Conservation (phyloP, 2,329 filamentous ascomycete genomes). For the Xylaria sp. region DNA sequence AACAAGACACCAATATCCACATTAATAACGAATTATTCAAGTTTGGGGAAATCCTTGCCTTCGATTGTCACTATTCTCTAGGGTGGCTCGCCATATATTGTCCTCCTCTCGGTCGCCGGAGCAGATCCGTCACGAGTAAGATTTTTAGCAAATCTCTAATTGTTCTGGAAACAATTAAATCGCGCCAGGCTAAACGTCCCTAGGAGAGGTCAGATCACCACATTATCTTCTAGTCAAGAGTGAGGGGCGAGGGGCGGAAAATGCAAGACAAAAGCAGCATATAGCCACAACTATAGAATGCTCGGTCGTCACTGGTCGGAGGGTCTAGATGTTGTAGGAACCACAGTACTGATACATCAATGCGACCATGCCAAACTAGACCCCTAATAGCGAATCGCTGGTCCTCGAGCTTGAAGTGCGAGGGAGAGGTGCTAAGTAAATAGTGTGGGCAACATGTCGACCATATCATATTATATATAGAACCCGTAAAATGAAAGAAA, state of each 20-base stretch:
- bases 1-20: neutral
- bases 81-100: too few relatives aligned
- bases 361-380: neutral
- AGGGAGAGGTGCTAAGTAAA: too few relatives aligned
- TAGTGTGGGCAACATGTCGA: too few relatives aligned
- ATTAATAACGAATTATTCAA: neutral
- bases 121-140: neutral
- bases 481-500: too few relatives aligned
- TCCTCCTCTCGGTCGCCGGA: neutral
- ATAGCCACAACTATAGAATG: neutral
- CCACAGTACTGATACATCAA: neutral
- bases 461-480: too few relatives aligned
- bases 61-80: neutral
- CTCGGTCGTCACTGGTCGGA: too few relatives aligned
- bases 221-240: neutral
- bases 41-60: neutral
- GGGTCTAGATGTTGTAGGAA: neutral
- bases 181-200: too few relatives aligned
- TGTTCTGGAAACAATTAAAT: neutral
- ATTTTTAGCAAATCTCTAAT: neutral
- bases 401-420: too few relatives aligned
- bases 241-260: neutral
- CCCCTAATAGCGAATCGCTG: neutral
- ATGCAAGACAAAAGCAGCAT: neutral
- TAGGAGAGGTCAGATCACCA: neutral